These are phyloP conservation scores for Aspergillus cavernicola DNA, from an alignment of 495 filamentous ascomycete genomes.

Conservation along the genomic window DNA sequence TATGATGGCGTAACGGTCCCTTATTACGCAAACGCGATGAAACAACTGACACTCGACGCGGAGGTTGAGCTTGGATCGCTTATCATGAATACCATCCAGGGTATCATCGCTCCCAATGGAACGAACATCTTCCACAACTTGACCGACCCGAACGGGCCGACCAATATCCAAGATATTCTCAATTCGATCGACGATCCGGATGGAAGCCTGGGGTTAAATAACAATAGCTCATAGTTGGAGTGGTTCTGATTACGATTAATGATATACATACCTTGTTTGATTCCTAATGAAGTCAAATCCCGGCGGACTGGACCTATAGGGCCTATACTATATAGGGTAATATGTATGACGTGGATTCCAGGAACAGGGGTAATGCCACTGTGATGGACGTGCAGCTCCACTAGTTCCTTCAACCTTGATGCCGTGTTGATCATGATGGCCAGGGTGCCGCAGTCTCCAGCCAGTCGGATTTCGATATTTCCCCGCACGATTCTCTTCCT, in stretches of 20 bases:
- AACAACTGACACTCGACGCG: slow-evolving; percentile 30
- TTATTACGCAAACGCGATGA: slow-evolving; percentile 42
- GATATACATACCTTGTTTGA: slow-evolving; percentile 1
- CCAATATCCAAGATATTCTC: slow-evolving; percentile 6
- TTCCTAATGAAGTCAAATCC: neutral
- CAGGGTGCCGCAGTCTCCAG: too few relatives aligned
- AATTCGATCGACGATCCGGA: slow-evolving; percentile 10
- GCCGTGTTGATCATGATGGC: too few relatives aligned
- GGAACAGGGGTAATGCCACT: too few relatives aligned
- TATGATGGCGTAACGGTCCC: slow-evolving; percentile 34
- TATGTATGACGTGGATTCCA: too few relatives aligned
- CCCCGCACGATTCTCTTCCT: too few relatives aligned
- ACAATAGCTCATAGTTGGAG: neutral
- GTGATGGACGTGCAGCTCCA: too few relatives aligned
- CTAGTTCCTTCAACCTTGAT: too few relatives aligned
- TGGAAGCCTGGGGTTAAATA: slow-evolving; percentile 8
- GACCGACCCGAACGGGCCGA: slow-evolving; percentile 11
- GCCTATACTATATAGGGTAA: too few relatives aligned
- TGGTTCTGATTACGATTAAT: neutral
- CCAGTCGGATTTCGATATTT: too few relatives aligned
- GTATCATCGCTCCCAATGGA: slow-evolving; percentile 14
- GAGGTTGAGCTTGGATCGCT: slow-evolving; percentile 26
- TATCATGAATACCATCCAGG: slow-evolving; percentile 34
- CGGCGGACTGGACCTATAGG: too few relatives aligned
- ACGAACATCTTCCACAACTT: slow-evolving; percentile 12